Evolutionary conservation across 441 rosid genomes (phyloP), one percentile per base, ranked within the genome.

Genomic region (Macaranga tanarius): DNA sequence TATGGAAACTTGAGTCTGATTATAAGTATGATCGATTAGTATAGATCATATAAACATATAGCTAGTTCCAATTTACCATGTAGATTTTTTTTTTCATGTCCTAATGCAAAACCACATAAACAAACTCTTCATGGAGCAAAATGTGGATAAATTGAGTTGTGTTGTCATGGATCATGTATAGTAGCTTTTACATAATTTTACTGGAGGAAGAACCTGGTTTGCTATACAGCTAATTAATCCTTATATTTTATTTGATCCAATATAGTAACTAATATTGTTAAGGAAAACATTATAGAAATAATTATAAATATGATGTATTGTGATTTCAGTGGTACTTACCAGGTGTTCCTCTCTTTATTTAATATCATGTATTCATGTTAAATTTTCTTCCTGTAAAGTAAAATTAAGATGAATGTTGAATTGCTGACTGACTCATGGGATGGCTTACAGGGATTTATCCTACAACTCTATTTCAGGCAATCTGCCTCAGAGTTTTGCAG

Each of bases 381-480:
- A 20, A 7, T 23, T 17, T 23, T 25, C 58, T 56, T 38, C 63
- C 58, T 67, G 52, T 62, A 45, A 4, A 69, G 38, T 34, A 34
- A 34, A n/a, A n/a, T n/a, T n/a, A n/a, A 34, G 42, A 70, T 74
- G 60, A 54, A 70, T 51, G 45, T 23, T 65, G 58, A 28, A 65
- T 74, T 69, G 57, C 31, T 67, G 28, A 66, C 61, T 76, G 63
- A 85, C 67, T 58, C 52, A 19, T 13, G 65, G 58, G 57, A 65
- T 75, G 76, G 66, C 70, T 70, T 81, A 71, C 88, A 92, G 99
- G 86, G 97, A 92, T 85, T 79, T 95, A 47, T 92, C 98, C 68
- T 73, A 66, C 75, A 95, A 95, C 86, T 72, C 84, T 76, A 81
- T 95, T 73, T 76, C 88, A n/a, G 96, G 93, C 42, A 78, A 87